Evolutionary conservation across 176 grass and related monocot genomes (phyloP).

Genomic region (Musa itinerans): DNA sequence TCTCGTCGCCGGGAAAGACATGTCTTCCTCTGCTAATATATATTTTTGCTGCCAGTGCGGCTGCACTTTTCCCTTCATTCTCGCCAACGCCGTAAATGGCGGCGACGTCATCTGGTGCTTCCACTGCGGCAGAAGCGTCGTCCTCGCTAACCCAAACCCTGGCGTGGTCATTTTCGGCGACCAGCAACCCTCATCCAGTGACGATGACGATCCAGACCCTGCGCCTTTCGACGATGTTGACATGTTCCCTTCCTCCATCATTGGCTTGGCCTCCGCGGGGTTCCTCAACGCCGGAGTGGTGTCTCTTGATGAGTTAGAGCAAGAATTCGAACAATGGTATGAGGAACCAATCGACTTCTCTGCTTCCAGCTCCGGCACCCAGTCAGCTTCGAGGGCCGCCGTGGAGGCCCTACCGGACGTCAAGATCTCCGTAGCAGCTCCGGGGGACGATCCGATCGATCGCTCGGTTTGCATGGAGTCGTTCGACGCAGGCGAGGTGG

Average conservation of each 20-base stretch:
- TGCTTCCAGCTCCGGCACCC: constrained; percentile 67
- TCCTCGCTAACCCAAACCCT: constrained; percentile 45
- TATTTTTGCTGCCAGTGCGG: constrained; percentile 84
- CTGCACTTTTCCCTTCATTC: constrained; percentile 43
- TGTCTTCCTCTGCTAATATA: constrained; percentile 45
- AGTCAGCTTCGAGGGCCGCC: constrained; percentile 60
- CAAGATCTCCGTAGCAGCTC: constrained; percentile 39
- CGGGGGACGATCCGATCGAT: constrained; percentile 40
- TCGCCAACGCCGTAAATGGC: constrained; percentile 19
- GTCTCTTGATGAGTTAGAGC: constrained; percentile 33
- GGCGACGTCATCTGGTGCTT: constrained; percentile 37
- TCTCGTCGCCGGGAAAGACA: background rate
- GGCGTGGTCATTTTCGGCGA: constrained; percentile 29
- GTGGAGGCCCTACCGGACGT: constrained; percentile 49
- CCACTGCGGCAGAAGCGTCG: constrained; percentile 62
- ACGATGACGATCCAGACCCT: constrained; percentile 16
- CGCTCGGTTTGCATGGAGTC: constrained; percentile 89
- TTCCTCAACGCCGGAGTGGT: constrained; percentile 40
- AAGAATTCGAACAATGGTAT: constrained; percentile 52
- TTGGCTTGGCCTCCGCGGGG: constrained; percentile 59
- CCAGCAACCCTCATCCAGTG: constrained; percentile 10
- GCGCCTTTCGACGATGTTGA: constrained; percentile 16
- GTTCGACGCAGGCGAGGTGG: constrained; percentile 60
- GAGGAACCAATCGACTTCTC: constrained; percentile 5
- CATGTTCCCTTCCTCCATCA: background rate